Base-by-base conservation (phyloP, 768 basidiomycete genomes). In the Hemileccinum rubropunctum region DNA sequence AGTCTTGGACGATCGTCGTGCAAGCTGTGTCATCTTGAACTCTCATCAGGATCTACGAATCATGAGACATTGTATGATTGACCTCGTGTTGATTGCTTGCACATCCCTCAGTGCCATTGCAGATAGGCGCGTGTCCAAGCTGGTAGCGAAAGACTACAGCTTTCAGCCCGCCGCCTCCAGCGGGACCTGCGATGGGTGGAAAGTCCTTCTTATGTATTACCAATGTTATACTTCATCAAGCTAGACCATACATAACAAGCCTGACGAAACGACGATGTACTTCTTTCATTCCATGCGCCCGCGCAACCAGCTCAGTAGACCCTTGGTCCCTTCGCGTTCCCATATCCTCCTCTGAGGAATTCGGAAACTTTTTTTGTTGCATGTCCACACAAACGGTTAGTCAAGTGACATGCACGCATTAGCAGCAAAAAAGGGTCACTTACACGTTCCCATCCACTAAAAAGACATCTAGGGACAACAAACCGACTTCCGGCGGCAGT, bases 301-400 rank as follows among this genome's bases (percentile, higher is more conserved):
- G 45, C 85, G 76, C 59, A 92, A 64, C 89, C 89, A 92, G 51
- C 78, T 83, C 71, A 91, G 59, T 47, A 91, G 59, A 2, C 90
- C 89, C 58, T 87, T 90, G 17, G 88, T 91, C 2, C 89, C 90
- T 60, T 92, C 90, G 40, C 88, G 74, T 64, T 92, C 91, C 90
- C 90, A 93, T 10, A 93, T 83, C 18, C 84, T 75, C 53, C 90
- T 74, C 50, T 84, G 81, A 0, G 90, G 90, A 17, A 90, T 82
- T 26, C 90, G 84, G 74, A 93, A 93, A 13, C 88, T 91, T 44
- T 37, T 91, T 44, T 35, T 30, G 3, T 35, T 30, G 4, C 49
- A 28, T 35, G 7, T 8, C 28, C 28, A 17, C 7, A 44, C 11
- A n/a, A 27, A 23, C 35, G 42, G 30, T 33, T 39, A 39, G 53